Conservation (phyloP, 2,329 filamentous ascomycete genomes). For the Penicillium psychrosexuale region DNA sequence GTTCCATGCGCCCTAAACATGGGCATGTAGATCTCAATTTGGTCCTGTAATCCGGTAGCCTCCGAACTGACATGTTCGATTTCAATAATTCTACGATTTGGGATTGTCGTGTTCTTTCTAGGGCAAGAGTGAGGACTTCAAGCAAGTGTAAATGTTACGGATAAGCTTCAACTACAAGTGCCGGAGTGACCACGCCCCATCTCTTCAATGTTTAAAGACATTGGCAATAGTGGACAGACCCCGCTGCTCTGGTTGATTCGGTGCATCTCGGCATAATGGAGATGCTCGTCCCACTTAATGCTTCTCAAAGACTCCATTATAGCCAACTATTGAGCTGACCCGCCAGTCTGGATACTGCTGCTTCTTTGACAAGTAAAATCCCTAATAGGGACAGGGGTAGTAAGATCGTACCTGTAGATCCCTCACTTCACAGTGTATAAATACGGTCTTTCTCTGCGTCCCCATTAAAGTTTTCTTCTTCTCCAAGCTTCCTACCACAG, state of each 20-base stretch:
- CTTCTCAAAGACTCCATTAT: background rate
- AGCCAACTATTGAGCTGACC: constrained; percentile 4
- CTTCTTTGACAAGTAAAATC: background rate
- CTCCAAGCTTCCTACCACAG: constrained; percentile 7
- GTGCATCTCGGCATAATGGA: background rate
- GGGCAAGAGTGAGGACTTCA: background rate
- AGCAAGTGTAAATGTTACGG: background rate
- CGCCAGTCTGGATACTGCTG: background rate
- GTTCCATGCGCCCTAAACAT: background rate
- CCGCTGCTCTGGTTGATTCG: background rate
- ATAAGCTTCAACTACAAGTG: background rate
- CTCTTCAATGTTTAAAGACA: background rate
- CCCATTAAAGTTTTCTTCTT: background rate
- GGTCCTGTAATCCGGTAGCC: background rate
- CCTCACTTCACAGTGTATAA: background rate
- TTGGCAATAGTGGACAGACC: background rate
- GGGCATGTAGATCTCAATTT: constrained; percentile 4
- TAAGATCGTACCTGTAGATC: constrained; percentile 6
- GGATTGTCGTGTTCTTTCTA: background rate
- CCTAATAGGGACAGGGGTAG: background rate
- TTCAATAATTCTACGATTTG: background rate
- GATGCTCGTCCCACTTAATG: constrained; percentile 1
- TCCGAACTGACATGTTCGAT: background rate
- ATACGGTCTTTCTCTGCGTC: background rate
- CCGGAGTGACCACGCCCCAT: background rate